phyloP scores from a whole-genome alignment of 2,329 filamentous ascomycete species.

The Phialemoniopsis sp. region DNA sequence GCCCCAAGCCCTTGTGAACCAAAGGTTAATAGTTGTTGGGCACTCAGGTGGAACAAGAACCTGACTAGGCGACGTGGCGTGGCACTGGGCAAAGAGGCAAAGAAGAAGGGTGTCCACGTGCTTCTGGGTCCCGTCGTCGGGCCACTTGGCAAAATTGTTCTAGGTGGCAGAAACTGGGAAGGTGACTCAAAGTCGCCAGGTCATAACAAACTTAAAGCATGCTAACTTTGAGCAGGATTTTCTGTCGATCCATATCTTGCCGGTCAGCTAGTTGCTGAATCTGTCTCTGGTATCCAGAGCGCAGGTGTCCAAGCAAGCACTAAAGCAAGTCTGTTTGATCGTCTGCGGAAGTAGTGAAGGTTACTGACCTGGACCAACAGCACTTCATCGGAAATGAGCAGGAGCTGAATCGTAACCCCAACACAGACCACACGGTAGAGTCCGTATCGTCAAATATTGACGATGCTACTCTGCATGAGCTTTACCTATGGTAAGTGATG shows the following conservation, averaged over 20 bases:
- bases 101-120: conserved; percentile 72
- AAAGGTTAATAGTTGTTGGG: too few relatives aligned
- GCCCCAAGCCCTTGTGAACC: not conserved
- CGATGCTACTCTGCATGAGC: conserved; percentile 36
- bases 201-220: too few relatives aligned
- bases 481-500: conserved; percentile 47
- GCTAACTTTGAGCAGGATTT: conserved; percentile 19
- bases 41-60: conserved; percentile 60
- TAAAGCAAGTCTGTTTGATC: conserved; percentile 39
- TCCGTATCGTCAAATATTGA: conserved; percentile 34
- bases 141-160: conserved; percentile 55
- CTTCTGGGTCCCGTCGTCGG: conserved; percentile 72
- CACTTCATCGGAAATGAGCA: conserved; percentile 57
- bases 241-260: conserved; percentile 57
- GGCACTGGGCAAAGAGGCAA: conserved; percentile 73
- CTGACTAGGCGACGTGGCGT: conserved; percentile 64
- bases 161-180: conserved; percentile 59
- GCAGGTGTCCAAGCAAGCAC: conserved; percentile 66
- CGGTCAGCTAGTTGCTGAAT: conserved; percentile 37
- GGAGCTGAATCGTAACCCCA: conserved; percentile 50
- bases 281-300: conserved; percentile 65
- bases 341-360: too few relatives aligned
- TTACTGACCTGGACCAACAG: conserved; percentile 22
- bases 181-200: conserved; percentile 25
- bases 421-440: conserved; percentile 37